Evolutionary conservation across 345 rosid genomes (phyloP), one percentile per base, ranked within the genome.

Genomic region (Conringia planisiliqua): DNA sequence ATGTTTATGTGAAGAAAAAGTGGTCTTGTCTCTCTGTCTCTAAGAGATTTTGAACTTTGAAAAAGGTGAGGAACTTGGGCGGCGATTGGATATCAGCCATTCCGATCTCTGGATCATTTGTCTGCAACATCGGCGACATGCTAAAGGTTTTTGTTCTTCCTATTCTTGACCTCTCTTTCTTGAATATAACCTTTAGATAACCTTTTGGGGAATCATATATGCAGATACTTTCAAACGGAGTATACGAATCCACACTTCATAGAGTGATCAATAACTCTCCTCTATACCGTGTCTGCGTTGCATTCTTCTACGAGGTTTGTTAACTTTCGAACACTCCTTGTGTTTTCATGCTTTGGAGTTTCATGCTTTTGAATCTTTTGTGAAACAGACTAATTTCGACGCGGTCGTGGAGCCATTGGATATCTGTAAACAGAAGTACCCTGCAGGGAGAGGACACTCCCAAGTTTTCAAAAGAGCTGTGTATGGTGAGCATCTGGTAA

Each of bases 41-140:
- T 35, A 26, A 18, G 22, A 6, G 32, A 17, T 59, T 22, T 39
- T 52, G 30, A 9, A 29, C 30, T 62, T 76, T 35, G 33, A 12
- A 77, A 79, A 78, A 94, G 97, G 98, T 89, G 81, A 84, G 85
- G 76, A 94, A 94, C 80, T 62, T 64, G 46, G 58, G 88, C 0
- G 97, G 96, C 2, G 90, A 91, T 44, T 94, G 98, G 97, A 87
- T 94, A 74, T 82, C 89, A 7, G 97, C 97, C 39, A 83, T 87
- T n/a, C 96, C 97, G 0, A 78, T 91, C 22, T 91, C 93, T 0
- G 96, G 95, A 70, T 74, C 96, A 16, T 89, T 91, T 76, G 89
- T 91, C 10, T 94, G 97, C 84, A 91, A 88, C 89, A 91, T 94
- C 3, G 93, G 98, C 1, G 95, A 94, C 83, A 94, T 94, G 97